phyloP scores from a whole-genome alignment of 345 rosid species.

The Microcos paniculata region DNA sequence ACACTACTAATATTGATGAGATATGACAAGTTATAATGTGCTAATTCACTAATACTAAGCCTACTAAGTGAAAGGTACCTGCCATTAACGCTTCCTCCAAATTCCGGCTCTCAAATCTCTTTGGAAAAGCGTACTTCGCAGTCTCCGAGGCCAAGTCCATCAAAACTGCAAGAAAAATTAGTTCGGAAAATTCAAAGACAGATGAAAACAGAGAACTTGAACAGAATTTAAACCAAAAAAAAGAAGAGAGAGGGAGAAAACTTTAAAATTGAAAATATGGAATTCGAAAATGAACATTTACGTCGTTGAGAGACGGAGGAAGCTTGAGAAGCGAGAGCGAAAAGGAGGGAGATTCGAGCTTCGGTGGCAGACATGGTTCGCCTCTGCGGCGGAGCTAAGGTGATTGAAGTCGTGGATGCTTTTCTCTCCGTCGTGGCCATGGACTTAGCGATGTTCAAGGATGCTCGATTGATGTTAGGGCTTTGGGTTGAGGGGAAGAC shows the following conservation, averaged over 20 bases:
- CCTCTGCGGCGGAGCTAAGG: conserved; percentile 33
- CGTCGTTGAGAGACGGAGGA: conserved; percentile 76
- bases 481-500: background rate
- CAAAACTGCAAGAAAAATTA: conserved; percentile 49
- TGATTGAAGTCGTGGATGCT: background rate
- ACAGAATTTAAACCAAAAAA: background rate
- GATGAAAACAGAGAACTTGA: conserved; percentile 5
- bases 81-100: conserved; percentile 90
- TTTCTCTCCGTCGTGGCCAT: conserved; percentile 29
- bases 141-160: conserved; percentile 66
- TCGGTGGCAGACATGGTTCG: conserved; percentile 56
- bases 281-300: conserved; percentile 38
- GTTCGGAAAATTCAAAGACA: background rate
- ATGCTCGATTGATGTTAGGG: conserved; percentile 7
- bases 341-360: conserved; percentile 74
- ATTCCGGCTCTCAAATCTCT: conserved; percentile 61
- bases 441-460: conserved; percentile 28
- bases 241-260: too few species aligned
- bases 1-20: background rate
- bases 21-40: background rate
- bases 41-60: background rate
- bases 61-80: conserved; percentile 33
- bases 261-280: background rate
- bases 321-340: conserved; percentile 81
- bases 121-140: conserved; percentile 73